Evolutionary conservation across 2,329 filamentous ascomycete genomes (phyloP).

Genomic region (Xylaria sp.): DNA sequence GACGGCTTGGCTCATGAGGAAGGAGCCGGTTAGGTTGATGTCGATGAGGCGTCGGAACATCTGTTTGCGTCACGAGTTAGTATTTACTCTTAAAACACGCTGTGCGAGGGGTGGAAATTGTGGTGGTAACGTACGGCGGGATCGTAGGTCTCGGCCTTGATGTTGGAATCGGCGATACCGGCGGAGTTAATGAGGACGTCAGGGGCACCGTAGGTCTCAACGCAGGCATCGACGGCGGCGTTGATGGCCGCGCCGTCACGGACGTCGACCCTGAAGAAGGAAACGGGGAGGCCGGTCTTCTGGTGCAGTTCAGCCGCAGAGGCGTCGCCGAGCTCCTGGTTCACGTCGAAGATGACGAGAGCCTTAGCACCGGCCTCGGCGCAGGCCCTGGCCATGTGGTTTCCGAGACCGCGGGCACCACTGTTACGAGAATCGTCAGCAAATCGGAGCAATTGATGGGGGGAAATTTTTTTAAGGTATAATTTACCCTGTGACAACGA

Average conservation of each 20-base stretch:
- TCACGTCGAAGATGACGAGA: slow-evolving; percentile 77
- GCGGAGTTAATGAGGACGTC: slow-evolving; percentile 82
- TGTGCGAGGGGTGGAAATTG: neutral
- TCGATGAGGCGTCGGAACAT: slow-evolving; percentile 81
- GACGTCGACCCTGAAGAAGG: slow-evolving; percentile 81
- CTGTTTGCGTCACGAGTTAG: slow-evolving; percentile 1
- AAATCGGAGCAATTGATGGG: neutral
- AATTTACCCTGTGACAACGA: slow-evolving; percentile 72
- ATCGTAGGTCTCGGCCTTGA: slow-evolving; percentile 80
- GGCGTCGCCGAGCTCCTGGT: slow-evolving; percentile 74
- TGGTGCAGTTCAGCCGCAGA: slow-evolving; percentile 72
- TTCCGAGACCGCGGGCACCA: slow-evolving; percentile 77
- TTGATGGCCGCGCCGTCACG: slow-evolving; percentile 73
- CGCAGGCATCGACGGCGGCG: slow-evolving; percentile 69
- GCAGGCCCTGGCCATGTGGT: slow-evolving; percentile 79
- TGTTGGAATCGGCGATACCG: slow-evolving; percentile 83
- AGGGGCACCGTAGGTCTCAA: slow-evolving; percentile 69
- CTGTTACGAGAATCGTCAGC: slow-evolving; percentile 48
- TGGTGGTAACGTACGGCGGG: slow-evolving; percentile 49
- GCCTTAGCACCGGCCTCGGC: slow-evolving; percentile 77
- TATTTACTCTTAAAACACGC: neutral
- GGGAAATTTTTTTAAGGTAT: neutral
- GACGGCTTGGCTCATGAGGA: slow-evolving; percentile 76
- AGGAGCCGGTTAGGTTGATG: slow-evolving; percentile 81
- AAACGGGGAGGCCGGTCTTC: slow-evolving; percentile 74